These are phyloP conservation scores for Puya raimondii DNA, from an alignment of 176 grass and related monocot genomes.

Conservation along the genomic window DNA sequence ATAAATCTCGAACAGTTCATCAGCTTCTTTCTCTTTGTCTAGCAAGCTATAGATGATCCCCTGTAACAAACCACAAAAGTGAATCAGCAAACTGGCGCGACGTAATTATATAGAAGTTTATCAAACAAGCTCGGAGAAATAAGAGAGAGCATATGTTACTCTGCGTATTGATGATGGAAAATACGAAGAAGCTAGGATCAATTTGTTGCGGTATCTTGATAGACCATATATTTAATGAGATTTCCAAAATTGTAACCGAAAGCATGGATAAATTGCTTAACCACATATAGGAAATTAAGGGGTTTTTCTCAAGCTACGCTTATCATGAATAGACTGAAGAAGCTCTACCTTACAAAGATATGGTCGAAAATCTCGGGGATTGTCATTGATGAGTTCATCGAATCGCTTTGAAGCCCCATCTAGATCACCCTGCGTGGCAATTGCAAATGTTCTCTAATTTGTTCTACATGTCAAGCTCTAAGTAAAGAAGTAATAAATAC, in stretches of 20 bases:
- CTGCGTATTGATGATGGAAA: no score
- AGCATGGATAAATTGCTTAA: no score
- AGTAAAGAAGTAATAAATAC: constrained; percentile 5
- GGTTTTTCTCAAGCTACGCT: neutral
- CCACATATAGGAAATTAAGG: no score
- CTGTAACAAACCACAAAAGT: constrained; percentile 24
- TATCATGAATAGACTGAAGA: neutral
- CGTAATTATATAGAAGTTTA: neutral
- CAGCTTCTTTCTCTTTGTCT: constrained; percentile 64
- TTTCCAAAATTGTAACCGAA: no score
- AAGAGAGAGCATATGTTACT: no score
- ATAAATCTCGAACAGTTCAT: constrained; percentile 58
- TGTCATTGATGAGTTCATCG: constrained; percentile 60
- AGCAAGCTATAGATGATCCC: constrained; percentile 73
- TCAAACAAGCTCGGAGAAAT: no score
- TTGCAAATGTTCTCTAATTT: constrained; percentile 2
- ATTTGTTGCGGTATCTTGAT: no score
- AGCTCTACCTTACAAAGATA: constrained; percentile 67
- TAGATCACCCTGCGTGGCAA: constrained; percentile 42
- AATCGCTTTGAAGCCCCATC: constrained; percentile 58
- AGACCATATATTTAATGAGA: no score
- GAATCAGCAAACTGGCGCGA: neutral
- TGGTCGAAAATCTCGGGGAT: constrained; percentile 77
- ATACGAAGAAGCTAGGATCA: no score
- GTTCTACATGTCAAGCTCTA: neutral